Conservation (phyloP, 768 basidiomycete genomes). For the Naganishia randhawae region DNA sequence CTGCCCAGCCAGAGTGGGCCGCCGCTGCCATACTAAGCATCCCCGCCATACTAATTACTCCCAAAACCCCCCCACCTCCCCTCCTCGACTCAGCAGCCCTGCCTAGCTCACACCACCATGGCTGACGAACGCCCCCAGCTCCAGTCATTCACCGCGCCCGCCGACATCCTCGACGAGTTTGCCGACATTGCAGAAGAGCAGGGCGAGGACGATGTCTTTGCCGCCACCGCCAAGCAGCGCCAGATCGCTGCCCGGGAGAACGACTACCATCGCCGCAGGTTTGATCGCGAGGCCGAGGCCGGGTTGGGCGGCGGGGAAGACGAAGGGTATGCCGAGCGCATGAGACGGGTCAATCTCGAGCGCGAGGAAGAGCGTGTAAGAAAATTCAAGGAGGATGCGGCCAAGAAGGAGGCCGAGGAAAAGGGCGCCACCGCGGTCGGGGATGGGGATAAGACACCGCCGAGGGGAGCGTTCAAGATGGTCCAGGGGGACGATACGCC, state of each 20-base stretch:
- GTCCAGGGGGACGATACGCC: slow-evolving; percentile 53
- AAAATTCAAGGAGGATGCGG: slow-evolving; percentile 82
- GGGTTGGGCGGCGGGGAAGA: slow-evolving; percentile 67
- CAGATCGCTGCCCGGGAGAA: slow-evolving; percentile 91
- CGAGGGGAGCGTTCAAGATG: slow-evolving; percentile 56
- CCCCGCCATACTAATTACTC: no score
- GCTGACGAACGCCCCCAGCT: slow-evolving; percentile 50
- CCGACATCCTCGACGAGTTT: slow-evolving; percentile 90
- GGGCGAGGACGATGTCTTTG: slow-evolving; percentile 59
- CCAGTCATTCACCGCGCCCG: slow-evolving; percentile 87
- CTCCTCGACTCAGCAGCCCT: neutral
- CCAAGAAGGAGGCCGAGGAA: slow-evolving; percentile 65
- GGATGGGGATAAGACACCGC: slow-evolving; percentile 65
- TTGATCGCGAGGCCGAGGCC: slow-evolving; percentile 64
- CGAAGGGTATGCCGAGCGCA: slow-evolving; percentile 85
- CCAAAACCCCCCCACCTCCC: neutral
- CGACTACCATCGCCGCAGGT: slow-evolving; percentile 90
- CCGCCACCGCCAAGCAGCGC: slow-evolving; percentile 84
- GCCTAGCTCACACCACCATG: neutral
- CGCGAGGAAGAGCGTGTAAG: slow-evolving; percentile 84
- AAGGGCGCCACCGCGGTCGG: slow-evolving; percentile 60
- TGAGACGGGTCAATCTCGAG: slow-evolving; percentile 84
- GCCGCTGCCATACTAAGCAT: no score
- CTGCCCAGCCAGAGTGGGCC: no score
- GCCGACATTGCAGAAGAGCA: slow-evolving; percentile 91